These are phyloP conservation scores for Dactylonectria macrodidyma DNA, from an alignment of 2,329 filamentous ascomycete genomes.

Conservation along the genomic window DNA sequence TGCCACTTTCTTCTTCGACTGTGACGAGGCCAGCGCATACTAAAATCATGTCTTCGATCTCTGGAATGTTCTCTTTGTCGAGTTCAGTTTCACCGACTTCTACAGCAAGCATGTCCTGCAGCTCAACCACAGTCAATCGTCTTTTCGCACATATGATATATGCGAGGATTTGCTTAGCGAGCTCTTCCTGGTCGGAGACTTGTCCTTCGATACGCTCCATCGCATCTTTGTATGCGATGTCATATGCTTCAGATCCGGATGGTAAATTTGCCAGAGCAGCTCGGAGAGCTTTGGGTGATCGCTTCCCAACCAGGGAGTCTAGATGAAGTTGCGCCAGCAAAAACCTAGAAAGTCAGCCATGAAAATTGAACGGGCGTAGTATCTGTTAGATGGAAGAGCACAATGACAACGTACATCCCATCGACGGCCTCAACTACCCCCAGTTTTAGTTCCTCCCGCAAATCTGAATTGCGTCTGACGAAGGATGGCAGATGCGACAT, in stretches of 20 bases:
- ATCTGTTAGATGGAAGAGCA: too few relatives aligned
- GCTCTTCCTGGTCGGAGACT: slow-evolving; percentile 40
- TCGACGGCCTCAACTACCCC: slow-evolving; percentile 2
- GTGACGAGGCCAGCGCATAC: slow-evolving; percentile 58
- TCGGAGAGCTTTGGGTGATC: slow-evolving; percentile 3
- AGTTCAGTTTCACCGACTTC: slow-evolving; percentile 38
- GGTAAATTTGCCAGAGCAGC: background rate
- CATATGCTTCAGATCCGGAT: slow-evolving; percentile 50
- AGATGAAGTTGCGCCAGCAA: slow-evolving; percentile 3
- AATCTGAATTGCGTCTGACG: slow-evolving; percentile 18
- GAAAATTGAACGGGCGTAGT: too few relatives aligned
- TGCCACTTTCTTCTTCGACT: slow-evolving; percentile 53
- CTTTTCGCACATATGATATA: slow-evolving; percentile 57
- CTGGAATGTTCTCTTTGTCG: slow-evolving; percentile 53
- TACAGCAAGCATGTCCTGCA: slow-evolving; percentile 57
- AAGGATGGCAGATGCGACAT: slow-evolving; percentile 16
- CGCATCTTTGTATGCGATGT: slow-evolving; percentile 59
- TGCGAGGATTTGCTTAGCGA: slow-evolving; percentile 55
- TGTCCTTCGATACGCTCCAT: slow-evolving; percentile 46
- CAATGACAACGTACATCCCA: slow-evolving; percentile 11
- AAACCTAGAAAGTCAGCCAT: background rate
- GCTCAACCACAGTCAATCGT: slow-evolving; percentile 51
- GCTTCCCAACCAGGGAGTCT: slow-evolving; percentile 2
- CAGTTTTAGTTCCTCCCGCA: slow-evolving; percentile 14
- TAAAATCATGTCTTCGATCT: slow-evolving; percentile 51